phyloP scores from a whole-genome alignment of 768 basidiomycete genomes.

The Sporobolomyces pararoseus region DNA sequence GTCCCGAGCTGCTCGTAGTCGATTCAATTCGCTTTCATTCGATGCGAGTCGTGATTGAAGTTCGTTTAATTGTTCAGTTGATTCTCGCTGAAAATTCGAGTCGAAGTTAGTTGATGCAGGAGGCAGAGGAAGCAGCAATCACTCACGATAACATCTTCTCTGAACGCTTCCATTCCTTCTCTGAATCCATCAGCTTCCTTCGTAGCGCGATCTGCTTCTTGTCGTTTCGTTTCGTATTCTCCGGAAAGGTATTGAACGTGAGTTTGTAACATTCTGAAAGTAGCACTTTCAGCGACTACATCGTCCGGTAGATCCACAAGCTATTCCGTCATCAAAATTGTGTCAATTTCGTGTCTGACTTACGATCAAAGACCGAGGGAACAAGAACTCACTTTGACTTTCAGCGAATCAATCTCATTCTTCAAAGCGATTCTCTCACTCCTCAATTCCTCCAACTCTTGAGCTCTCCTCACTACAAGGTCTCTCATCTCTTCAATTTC shows the following conservation, averaged over 20 bases:
- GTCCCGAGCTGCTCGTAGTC: constrained; percentile 51
- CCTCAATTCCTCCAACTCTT: constrained; percentile 56
- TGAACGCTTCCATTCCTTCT: constrained; percentile 41
- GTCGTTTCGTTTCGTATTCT: constrained; percentile 52
- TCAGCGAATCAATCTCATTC: constrained; percentile 54
- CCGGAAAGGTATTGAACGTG: constrained; percentile 57
- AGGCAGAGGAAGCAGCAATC: not conserved
- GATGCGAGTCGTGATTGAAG: constrained; percentile 46
- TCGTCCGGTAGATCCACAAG: constrained; percentile 51
- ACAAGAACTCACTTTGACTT: constrained; percentile 55
- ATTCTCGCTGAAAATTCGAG: constrained; percentile 43
- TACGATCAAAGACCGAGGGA: not conserved
- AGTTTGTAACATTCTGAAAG: constrained; percentile 60
- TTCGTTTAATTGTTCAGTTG: constrained; percentile 58
- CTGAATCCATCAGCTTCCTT: constrained; percentile 45
- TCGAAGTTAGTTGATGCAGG: too few relatives aligned
- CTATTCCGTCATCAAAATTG: constrained; percentile 12
- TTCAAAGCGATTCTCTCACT: constrained; percentile 50
- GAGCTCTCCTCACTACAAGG: constrained; percentile 25
- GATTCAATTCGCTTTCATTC: constrained; percentile 49
- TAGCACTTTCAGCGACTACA: constrained; percentile 54
- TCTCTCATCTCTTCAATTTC: constrained; percentile 36
- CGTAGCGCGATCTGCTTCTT: constrained; percentile 48
- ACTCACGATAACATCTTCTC: constrained; percentile 29
- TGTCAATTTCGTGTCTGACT: too few relatives aligned